phyloP scores from a whole-genome alignment of 805 yeast genomes.

The Tetrapisispora namnaoensis region DNA sequence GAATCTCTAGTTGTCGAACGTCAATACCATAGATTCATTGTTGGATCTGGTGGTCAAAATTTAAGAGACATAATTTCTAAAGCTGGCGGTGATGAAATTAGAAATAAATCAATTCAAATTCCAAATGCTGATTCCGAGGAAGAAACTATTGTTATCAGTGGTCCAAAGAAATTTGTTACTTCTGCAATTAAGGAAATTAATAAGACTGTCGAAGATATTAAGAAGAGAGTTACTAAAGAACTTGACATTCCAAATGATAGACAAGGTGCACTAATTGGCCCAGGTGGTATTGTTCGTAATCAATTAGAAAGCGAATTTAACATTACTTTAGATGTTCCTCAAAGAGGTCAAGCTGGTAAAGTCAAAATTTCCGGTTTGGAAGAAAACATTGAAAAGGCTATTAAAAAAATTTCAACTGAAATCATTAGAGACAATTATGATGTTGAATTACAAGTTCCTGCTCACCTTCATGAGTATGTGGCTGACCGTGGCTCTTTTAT shows the following conservation, averaged over 20 bases:
- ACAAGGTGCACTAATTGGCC: slow-evolving; percentile 71
- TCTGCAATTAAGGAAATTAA: slow-evolving; percentile 54
- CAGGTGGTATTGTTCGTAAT: slow-evolving; percentile 67
- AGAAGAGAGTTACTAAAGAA: slow-evolving; percentile 45
- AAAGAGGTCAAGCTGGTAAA: slow-evolving; percentile 38
- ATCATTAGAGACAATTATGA: slow-evolving; percentile 51
- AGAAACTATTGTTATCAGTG: slow-evolving; percentile 51
- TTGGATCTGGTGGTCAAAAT: slow-evolving; percentile 70
- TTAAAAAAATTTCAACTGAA: slow-evolving; percentile 43
- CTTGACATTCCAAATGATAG: slow-evolving; percentile 58
- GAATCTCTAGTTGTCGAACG: slow-evolving; percentile 58
- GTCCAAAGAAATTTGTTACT: slow-evolving; percentile 65
- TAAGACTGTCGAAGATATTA: slow-evolving; percentile 52
- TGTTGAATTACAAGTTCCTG: slow-evolving; percentile 48
- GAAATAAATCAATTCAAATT: slow-evolving; percentile 37
- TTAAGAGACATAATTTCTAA: slow-evolving; percentile 62
- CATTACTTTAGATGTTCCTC: slow-evolving; percentile 61
- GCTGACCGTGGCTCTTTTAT: slow-evolving; percentile 58
- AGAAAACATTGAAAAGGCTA: slow-evolving; percentile 54
- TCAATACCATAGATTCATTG: slow-evolving; percentile 61
- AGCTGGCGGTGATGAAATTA: slow-evolving; percentile 57
- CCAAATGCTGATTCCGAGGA: slow-evolving; percentile 61
- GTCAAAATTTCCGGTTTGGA: slow-evolving; percentile 58
- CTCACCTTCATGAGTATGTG: slow-evolving; percentile 45
- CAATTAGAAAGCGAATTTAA: slow-evolving; percentile 58